phyloP scores from a whole-genome alignment of 352 stramenopile genomes.

The Globisporangium nagaii region DNA sequence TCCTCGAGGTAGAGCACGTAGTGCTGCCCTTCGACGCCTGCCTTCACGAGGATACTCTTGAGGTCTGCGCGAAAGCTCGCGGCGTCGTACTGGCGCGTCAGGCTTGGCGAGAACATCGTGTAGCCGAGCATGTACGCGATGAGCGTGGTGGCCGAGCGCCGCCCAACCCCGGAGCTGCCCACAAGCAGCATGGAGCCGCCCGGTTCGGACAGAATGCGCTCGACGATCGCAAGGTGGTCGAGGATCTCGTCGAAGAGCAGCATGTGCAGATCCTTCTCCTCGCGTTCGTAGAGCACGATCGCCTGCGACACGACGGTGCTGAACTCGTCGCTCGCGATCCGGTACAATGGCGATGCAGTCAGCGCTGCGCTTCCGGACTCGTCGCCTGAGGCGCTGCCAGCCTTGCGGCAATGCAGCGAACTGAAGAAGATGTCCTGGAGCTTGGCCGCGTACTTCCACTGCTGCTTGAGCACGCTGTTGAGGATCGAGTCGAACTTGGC shows the following conservation, averaged over 20 bases:
- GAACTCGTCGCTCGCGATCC: conserved; percentile 83
- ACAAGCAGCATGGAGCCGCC: conserved; percentile 89
- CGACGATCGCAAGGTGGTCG: conserved; percentile 87
- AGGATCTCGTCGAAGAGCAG: conserved; percentile 92
- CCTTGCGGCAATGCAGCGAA: conserved; percentile 54
- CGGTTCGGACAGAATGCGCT: conserved; percentile 83
- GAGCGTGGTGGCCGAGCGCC: conserved; percentile 78
- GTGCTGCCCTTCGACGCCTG: conserved; percentile 75
- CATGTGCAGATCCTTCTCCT: conserved; percentile 93
- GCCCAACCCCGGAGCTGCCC: conserved; percentile 83
- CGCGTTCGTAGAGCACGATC: conserved; percentile 92
- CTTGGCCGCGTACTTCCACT: conserved; percentile 76
- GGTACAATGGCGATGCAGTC: conserved; percentile 36
- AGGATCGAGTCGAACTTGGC: conserved; percentile 85
- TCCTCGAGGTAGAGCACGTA: conserved; percentile 92
- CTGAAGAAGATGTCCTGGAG: conserved; percentile 86
- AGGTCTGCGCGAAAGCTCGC: conserved; percentile 84
- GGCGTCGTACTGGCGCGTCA: conserved; percentile 71
- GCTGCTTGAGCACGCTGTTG: conserved; percentile 75
- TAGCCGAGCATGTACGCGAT: conserved; percentile 90
- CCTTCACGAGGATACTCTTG: conserved; percentile 86
- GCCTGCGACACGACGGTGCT: conserved; percentile 78
- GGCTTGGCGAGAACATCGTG: conserved; percentile 70
- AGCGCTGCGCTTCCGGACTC: conserved; percentile 1
- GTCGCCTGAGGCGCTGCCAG: conserved; percentile 6